Evolutionary conservation across 441 rosid species (phyloP).

Genomic region (Eruca vesicaria): DNA sequence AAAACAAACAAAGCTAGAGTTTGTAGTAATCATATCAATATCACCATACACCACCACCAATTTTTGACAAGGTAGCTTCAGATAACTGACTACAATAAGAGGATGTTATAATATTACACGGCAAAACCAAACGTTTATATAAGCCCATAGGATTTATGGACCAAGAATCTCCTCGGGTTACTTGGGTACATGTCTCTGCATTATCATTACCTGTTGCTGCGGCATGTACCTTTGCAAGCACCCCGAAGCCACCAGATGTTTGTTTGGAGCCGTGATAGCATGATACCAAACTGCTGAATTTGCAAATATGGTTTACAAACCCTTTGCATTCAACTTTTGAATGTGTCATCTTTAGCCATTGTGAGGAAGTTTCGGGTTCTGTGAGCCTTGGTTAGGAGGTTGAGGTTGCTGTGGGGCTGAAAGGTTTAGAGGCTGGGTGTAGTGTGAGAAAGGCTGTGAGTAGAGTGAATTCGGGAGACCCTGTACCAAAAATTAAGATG

Average conservation of each 20-base stretch:
- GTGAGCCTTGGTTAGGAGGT: slow-evolving; percentile 81
- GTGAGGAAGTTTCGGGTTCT: slow-evolving; percentile 80
- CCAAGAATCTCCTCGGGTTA: slow-evolving; percentile 18
- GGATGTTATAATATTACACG: slow-evolving; percentile 15
- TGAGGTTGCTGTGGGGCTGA: slow-evolving; percentile 70
- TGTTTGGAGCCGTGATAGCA: slow-evolving; percentile 68
- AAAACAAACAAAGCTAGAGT: background rate
- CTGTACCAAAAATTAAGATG: slow-evolving; percentile 40
- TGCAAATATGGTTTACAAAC: slow-evolving; percentile 65
- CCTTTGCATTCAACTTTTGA: slow-evolving; percentile 43
- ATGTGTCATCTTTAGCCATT: slow-evolving; percentile 60
- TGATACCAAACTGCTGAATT: slow-evolving; percentile 75
- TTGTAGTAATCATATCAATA: slow-evolving; percentile 8
- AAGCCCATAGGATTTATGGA: slow-evolving; percentile 22
- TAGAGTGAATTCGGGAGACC: slow-evolving; percentile 91
- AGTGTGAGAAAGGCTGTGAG: slow-evolving; percentile 86
- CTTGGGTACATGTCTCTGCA: slow-evolving; percentile 21
- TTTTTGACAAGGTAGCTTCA: slow-evolving; percentile 14
- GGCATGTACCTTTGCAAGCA: slow-evolving; percentile 45
- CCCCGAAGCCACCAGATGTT: slow-evolving; percentile 42
- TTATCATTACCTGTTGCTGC: slow-evolving; percentile 24
- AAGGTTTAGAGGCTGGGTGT: slow-evolving; percentile 71
- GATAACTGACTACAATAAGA: slow-evolving; percentile 16
- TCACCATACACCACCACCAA: slow-evolving; percentile 20
- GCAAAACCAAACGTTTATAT: slow-evolving; percentile 7